Evolutionary conservation across 2,329 filamentous ascomycete species (phyloP), one percentile per base, ranked within the genome.

Genomic region (Fusarium sulawesiense): DNA sequence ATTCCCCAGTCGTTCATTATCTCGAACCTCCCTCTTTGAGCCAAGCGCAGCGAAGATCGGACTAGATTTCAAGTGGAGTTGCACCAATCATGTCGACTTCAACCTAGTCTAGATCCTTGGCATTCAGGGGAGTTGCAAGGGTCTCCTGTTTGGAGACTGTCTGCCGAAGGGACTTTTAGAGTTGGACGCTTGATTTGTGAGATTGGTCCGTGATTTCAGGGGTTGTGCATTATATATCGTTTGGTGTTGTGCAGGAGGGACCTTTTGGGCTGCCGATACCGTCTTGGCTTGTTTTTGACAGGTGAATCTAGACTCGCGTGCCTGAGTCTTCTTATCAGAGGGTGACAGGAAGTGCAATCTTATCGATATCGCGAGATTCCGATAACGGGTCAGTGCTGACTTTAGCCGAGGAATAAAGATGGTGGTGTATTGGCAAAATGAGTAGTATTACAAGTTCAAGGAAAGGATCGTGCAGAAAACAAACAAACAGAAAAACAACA

Each of bases 21-120:
- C 59, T 44, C 32, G 20, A 60, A 61, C 59, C 59, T 61, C 58
- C 59, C 45, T 44, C 34, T 51, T 60, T 13, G 8, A 61, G 59
- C 21, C 27, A 60, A 60, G 56, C 44, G 59, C 13, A 61, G 13
- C 44, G 56, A 61, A 61, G 45, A 61, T 61, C 59, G 56, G 37
- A 44, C 23, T 61, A 27, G 55, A 51, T 27, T 40, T 21, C 30
- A 20, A 44, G n/a, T n/a, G n/a, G n/a, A n/a, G n/a, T n/a, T 20
- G 4, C 23, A 18, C 49, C 49, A 53, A 53, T 53, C 23, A 29
- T 9, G 7, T 16, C 13, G 6, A 20, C 13, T 5, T 7, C 13
- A 23, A 9, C 18, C 21, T 16, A 27, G 56, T 45, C 32, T n/a
- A 18, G 23, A 12, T 41, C 20, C 56, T 62, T 62, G 56, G 56